Base-by-base conservation (phyloP, 1,139 yeast genomes). In the Meyerozyma sp. region DNA sequence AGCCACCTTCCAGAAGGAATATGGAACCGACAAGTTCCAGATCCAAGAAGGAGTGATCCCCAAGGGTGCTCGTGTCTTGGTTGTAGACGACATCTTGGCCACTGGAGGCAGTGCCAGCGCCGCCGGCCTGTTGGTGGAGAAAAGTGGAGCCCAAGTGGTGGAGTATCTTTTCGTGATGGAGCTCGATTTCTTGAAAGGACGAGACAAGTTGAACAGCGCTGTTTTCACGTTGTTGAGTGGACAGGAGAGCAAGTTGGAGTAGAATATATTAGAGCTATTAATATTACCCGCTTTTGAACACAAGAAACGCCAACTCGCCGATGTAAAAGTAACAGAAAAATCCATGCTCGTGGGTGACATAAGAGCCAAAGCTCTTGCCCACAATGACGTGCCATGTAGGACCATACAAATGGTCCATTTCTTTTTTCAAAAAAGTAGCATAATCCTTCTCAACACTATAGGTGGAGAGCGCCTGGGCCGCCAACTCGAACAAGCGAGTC, bases 61-160 rank as follows among this genome's bases (percentile, higher is more conserved):
- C 52, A 75, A 75, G 48, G 95, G 93, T 34, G 77, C 95, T 43
- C 85, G 75, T 47, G 94, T 93, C 30, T 73, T 93, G 39, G 77
- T 93, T 53, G 95, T 93, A 30, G 98, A 93, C 63, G 99, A 93
- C 62, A 90, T 93, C 57, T 85, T 94, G 64, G 98, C 98, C 41
- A 93, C 98, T 38, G 98, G 98, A 53, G 98, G 98, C 37, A 84
- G 95, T 59, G 98, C 98, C 18, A 71, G 68, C 48, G 97, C 95
- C 48, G 98, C 98, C 38, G 98, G 96, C 46, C 84, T 87, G 57
- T 77, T 94, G 53, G 86, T 89, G 43, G 66, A 67, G 58, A 70
- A 79, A 66, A 55, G 41, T 55, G 84, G 83, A 44, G 96, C 83
- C 47, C 77, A 84, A 46, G 77, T 91, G 45, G 64, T 83, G 39